Conservation (phyloP, 108 stramenopile species). For the Pseudonitzschia multiseries region DNA sequence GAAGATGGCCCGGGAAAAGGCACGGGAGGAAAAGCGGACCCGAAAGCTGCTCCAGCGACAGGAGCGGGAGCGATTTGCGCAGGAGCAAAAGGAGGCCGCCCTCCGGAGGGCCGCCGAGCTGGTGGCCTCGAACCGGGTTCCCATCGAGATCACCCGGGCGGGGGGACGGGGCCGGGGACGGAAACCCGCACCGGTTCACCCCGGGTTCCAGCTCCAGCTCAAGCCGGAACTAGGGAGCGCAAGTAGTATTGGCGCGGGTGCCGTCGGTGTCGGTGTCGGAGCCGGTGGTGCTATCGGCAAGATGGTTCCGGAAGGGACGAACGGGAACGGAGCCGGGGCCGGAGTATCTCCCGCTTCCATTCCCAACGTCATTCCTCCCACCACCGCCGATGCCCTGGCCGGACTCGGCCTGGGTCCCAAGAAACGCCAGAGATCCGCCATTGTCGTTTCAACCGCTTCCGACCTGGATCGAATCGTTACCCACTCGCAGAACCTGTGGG, state of each 20-base stretch:
- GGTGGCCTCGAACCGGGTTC: slow-evolving; percentile 69
- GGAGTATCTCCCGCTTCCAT: not conserved
- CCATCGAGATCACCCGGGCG: slow-evolving; percentile 69
- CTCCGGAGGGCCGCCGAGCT: slow-evolving; percentile 68
- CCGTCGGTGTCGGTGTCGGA: too few relatives aligned
- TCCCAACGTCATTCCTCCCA: not conserved
- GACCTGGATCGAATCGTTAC: slow-evolving; percentile 78
- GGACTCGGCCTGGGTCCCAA: slow-evolving; percentile 5
- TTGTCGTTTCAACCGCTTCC: slow-evolving; percentile 70
- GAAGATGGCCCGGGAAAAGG: slow-evolving; percentile 51
- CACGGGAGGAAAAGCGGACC: slow-evolving; percentile 61
- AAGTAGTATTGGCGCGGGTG: too few relatives aligned
- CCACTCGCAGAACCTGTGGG: slow-evolving; percentile 81
- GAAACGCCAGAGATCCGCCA: slow-evolving; percentile 61
- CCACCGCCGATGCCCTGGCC: not conserved
- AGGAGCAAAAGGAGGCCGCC: slow-evolving; percentile 77
- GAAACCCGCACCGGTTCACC: not conserved
- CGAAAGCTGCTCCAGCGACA: slow-evolving; percentile 56
- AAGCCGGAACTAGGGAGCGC: not conserved
- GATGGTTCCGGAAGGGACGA: not conserved
- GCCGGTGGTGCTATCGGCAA: not conserved
- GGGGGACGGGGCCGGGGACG: not conserved
- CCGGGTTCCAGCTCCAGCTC: not conserved
- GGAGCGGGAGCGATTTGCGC: slow-evolving; percentile 60
- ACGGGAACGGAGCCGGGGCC: not conserved